These are phyloP conservation scores for Coniferiporia sulphurascens DNA, from an alignment of 1,284 basidiomycete genomes.

Conservation along the genomic window DNA sequence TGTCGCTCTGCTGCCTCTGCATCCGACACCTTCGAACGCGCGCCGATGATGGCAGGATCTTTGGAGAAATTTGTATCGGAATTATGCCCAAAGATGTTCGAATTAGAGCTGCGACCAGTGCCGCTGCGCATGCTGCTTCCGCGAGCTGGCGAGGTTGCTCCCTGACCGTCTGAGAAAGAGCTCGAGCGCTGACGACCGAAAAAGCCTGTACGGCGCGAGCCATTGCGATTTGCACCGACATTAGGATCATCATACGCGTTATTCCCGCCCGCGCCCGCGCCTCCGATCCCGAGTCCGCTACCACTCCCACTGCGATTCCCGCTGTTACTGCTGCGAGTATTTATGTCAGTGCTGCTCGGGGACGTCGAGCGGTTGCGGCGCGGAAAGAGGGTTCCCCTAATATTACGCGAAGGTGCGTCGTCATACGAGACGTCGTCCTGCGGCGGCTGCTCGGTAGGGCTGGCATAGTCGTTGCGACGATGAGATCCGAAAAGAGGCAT, in stretches of 20 bases:
- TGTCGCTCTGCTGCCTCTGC: constrained; percentile 52
- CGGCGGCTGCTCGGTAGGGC: not conserved
- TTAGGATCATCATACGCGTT: too few species aligned
- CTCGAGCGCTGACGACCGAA: constrained; percentile 10
- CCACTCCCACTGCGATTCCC: not conserved
- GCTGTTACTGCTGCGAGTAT: not conserved
- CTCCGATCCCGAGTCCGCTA: too few species aligned
- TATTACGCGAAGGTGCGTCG: not conserved
- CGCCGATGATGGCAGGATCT: constrained; percentile 48
- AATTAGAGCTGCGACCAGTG: not conserved
- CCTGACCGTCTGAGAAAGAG: constrained; percentile 8
- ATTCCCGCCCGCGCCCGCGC: too few species aligned
- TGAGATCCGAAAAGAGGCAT: constrained; percentile 12
- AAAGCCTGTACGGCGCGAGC: not conserved
- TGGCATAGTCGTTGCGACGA: not conserved
- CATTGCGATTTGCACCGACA: not conserved
- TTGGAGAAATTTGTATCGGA: constrained; percentile 20
- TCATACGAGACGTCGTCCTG: not conserved
- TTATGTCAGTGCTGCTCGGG: not conserved
- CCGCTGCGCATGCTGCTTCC: not conserved
- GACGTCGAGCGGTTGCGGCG: constrained; percentile 10
- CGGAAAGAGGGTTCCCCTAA: constrained; percentile 4
- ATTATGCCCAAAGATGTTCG: not conserved
- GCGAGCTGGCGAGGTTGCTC: not conserved
- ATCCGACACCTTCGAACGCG: constrained; percentile 46